These are phyloP conservation scores for Pleurotus giganteus DNA, from an alignment of 768 basidiomycete genomes.

Conservation along the genomic window DNA sequence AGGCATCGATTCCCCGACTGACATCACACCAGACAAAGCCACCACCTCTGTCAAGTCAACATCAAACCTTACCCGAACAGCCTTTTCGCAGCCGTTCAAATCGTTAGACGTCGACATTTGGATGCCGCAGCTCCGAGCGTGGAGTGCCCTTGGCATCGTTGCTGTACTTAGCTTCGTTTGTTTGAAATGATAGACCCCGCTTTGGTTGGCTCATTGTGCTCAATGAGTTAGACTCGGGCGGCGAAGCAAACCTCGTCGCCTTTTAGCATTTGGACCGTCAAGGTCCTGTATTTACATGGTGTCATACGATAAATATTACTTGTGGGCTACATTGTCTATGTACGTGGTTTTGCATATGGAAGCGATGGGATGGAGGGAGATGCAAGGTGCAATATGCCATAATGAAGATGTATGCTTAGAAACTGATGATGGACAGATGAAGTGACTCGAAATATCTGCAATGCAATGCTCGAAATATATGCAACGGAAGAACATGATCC, in stretches of 20 bases:
- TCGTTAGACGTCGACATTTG: neutral
- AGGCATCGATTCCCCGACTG: neutral
- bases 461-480: neutral
- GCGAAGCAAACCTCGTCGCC: too few relatives aligned
- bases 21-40: neutral
- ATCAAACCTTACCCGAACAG: neutral
- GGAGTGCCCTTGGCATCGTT: conserved; percentile 1
- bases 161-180: neutral
- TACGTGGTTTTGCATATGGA: neutral
- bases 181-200: neutral
- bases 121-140: neutral
- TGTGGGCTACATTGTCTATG: neutral
- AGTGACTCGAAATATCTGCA: neutral
- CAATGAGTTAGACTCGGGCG: too few relatives aligned
- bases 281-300: neutral
- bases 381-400: neutral
- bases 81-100: neutral
- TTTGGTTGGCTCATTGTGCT: too few relatives aligned
- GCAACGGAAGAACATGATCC: neutral
- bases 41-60: neutral
- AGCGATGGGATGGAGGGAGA: neutral
- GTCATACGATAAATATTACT: neutral
- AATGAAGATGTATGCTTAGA: neutral
- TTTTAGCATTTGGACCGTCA: neutral
- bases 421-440: neutral